Conservation (phyloP, 2,329 filamentous ascomycete species). For the Neospermospora avenae region DNA sequence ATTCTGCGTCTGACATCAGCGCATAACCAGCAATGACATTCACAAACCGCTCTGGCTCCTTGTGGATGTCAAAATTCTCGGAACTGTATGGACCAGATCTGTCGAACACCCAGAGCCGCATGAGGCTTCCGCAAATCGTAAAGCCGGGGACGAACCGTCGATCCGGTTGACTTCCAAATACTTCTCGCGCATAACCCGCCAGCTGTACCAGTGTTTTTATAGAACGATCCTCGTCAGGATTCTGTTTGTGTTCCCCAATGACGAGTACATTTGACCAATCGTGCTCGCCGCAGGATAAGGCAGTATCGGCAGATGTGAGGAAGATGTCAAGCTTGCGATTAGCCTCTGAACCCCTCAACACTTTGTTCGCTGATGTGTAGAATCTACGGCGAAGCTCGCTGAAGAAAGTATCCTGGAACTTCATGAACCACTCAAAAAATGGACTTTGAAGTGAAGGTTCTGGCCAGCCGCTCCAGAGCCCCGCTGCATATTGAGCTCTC, state of each 20-base stretch:
- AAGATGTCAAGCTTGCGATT: slow-evolving; percentile 30
- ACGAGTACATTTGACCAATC: slow-evolving; percentile 28
- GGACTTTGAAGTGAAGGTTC: slow-evolving; percentile 24
- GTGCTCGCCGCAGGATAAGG: slow-evolving; percentile 19
- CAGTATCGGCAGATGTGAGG: slow-evolving; percentile 18
- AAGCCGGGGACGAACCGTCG: slow-evolving; percentile 9
- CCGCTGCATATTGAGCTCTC: slow-evolving; percentile 25
- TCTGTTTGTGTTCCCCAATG: slow-evolving; percentile 26
- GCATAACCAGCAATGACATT: neutral
- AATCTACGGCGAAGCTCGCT: slow-evolving; percentile 24
- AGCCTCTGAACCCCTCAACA: slow-evolving; percentile 26
- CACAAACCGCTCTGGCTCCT: neutral
- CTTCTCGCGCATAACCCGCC: no score
- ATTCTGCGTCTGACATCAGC: neutral
- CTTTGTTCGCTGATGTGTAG: slow-evolving; percentile 30
- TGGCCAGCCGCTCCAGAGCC: slow-evolving; percentile 25
- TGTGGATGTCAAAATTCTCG: slow-evolving; percentile 32
- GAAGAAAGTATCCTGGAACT: slow-evolving; percentile 26
- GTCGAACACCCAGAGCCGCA: slow-evolving; percentile 37
- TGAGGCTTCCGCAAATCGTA: slow-evolving; percentile 31
- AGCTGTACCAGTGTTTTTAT: no score
- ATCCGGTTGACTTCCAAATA: no score
- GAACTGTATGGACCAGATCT: slow-evolving; percentile 35
- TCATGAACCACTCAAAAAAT: slow-evolving; percentile 29
- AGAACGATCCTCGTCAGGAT: slow-evolving; percentile 15